Evolutionary conservation across 441 rosid species (phyloP).

Genomic region (Bocquillonia castaneifolia): DNA sequence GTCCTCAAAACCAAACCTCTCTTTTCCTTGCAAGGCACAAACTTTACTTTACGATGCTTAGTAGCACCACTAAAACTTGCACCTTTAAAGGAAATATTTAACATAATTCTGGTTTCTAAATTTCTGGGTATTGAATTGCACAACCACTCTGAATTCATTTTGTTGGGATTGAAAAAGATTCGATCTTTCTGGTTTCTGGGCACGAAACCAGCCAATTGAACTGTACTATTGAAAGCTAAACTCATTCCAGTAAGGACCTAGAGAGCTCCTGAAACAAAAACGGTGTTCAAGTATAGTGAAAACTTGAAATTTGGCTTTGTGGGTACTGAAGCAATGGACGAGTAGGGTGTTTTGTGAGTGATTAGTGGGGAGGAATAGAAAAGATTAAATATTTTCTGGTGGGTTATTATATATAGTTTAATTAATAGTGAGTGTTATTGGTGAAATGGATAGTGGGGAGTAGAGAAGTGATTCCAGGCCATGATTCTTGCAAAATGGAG

Average conservation of each 20-base stretch:
- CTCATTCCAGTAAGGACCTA: constrained; percentile 9
- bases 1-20: constrained; percentile 23
- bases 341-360: neutral
- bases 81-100: constrained; percentile 1
- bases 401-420: neutral
- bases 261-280: neutral
- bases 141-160: constrained; percentile 3
- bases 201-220: constrained; percentile 15
- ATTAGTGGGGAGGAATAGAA: neutral
- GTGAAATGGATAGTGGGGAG: neutral
- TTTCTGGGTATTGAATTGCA: neutral
- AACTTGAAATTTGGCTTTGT: neutral
- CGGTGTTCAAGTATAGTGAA: neutral
- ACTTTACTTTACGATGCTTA: constrained; percentile 21
- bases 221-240: neutral
- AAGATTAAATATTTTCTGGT: neutral
- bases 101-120: neutral
- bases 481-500: constrained; percentile 14
- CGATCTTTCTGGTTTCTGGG: constrained; percentile 21
- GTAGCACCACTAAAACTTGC: constrained; percentile 19
- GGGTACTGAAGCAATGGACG: neutral
- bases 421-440: neutral
- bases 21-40: constrained; percentile 15
- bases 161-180: neutral
- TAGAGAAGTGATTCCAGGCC: constrained; percentile 19